Evolutionary conservation across 371 early-diverging fungal species (phyloP).

Genomic region (Apophysomyces variabilis): DNA sequence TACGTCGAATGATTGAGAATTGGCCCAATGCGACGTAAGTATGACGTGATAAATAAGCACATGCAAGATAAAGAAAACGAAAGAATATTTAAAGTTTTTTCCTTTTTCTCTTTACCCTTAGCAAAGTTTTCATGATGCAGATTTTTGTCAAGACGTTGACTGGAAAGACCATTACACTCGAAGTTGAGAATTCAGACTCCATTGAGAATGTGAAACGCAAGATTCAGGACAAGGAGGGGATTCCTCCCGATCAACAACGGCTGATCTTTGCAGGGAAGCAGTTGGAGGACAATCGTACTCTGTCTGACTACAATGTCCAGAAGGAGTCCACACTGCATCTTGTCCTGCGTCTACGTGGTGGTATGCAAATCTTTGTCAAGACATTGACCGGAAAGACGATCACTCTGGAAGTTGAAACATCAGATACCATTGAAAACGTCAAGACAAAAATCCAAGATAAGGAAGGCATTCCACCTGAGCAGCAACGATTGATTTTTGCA

Average conservation of each 20-base stretch:
- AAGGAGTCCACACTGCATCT: slow-evolving; percentile 96
- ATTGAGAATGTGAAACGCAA: slow-evolving; percentile 91
- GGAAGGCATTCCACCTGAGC: slow-evolving; percentile 96
- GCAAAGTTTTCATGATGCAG: slow-evolving; percentile 24
- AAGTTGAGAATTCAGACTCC: slow-evolving; percentile 85
- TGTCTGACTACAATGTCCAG: slow-evolving; percentile 80
- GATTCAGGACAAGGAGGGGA: slow-evolving; percentile 96
- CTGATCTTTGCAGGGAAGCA: slow-evolving; percentile 99
- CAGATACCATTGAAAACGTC: slow-evolving; percentile 90
- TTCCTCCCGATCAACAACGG: slow-evolving; percentile 99
- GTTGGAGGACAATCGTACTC: slow-evolving; percentile 91
- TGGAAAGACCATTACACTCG: slow-evolving; percentile 93
- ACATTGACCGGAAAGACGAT: slow-evolving; percentile 95
- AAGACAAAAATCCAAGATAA: slow-evolving; percentile 95
- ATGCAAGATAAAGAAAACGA: too few relatives aligned
- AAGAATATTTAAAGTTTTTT: neutral
- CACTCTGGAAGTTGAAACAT: slow-evolving; percentile 90
- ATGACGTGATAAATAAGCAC: neutral
- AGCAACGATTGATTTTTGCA: slow-evolving; percentile 95
- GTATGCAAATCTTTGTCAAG: slow-evolving; percentile 57
- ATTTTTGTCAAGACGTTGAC: slow-evolving; percentile 89
- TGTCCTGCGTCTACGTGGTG: slow-evolving; percentile 92
- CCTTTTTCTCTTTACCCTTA: neutral
- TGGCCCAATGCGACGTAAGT: neutral
- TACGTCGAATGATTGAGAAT: slow-evolving; percentile 5